Percentiles rank a stretch among this genome's conserved stretches.
These are phyloP conservation scores for Ophiostoma sp. DNA, from an alignment of 2,329 filamentous ascomycete species.

Conservation along the genomic window DNA sequence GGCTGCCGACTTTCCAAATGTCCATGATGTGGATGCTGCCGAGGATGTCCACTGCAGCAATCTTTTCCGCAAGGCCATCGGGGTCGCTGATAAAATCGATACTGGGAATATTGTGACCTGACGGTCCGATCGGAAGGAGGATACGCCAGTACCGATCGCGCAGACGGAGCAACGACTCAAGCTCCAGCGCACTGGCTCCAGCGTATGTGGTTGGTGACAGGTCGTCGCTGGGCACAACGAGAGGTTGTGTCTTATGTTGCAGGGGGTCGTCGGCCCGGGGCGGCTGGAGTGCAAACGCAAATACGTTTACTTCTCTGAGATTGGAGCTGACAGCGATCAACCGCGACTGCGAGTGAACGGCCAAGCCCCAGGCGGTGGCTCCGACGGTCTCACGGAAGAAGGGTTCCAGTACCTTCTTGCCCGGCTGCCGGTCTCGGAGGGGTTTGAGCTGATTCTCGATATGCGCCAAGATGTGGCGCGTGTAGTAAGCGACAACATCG, in stretches of 20 bases:
- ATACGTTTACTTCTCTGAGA: slow-evolving; percentile 54
- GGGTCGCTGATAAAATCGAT: slow-evolving; percentile 52
- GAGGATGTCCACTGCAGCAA: slow-evolving; percentile 53
- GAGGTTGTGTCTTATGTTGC: slow-evolving; percentile 27
- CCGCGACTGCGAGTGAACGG: slow-evolving; percentile 76
- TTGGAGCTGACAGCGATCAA: slow-evolving; percentile 87
- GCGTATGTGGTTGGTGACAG: slow-evolving; percentile 31
- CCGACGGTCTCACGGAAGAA: slow-evolving; percentile 79
- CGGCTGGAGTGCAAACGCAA: slow-evolving; percentile 45
- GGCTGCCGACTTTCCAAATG: slow-evolving; percentile 48
- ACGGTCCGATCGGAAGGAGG: slow-evolving; percentile 43
- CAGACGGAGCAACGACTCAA: slow-evolving; percentile 41
- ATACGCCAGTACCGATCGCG: slow-evolving; percentile 54
- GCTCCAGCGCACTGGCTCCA: slow-evolving; percentile 28
- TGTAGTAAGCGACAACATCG: slow-evolving; percentile 71
- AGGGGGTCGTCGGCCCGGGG: slow-evolving; percentile 24
- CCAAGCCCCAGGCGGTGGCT: slow-evolving; percentile 82
- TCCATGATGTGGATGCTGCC: slow-evolving; percentile 52
- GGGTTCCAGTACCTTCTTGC: slow-evolving; percentile 31
- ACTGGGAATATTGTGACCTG: slow-evolving; percentile 53
- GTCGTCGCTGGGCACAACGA: slow-evolving; percentile 20
- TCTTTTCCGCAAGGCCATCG: slow-evolving; percentile 49
- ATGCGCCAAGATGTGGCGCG: slow-evolving; percentile 50
- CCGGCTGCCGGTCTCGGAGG: not conserved
- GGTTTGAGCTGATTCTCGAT: slow-evolving; percentile 37